These are phyloP conservation scores for Suillus tomentosus DNA, from an alignment of 768 basidiomycete species.

Conservation along the genomic window DNA sequence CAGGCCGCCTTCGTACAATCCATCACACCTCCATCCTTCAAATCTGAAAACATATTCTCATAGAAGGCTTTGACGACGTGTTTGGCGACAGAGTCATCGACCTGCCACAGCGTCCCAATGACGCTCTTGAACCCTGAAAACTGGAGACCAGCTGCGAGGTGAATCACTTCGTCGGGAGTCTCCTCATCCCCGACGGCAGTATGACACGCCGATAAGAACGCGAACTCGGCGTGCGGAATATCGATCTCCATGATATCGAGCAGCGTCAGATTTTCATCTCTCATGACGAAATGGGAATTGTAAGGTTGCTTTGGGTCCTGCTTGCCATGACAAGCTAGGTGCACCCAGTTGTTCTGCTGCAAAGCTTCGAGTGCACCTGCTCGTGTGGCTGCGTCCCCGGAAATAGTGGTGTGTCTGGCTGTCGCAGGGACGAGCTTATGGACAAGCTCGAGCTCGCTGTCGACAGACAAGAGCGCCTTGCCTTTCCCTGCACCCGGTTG, in stretches of 20 bases:
- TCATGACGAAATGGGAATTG: slow-evolving; percentile 6
- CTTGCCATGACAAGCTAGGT: slow-evolving; percentile 42
- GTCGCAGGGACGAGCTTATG: not conserved
- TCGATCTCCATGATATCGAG: slow-evolving; percentile 6
- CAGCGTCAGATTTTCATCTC: not conserved
- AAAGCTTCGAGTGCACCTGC: slow-evolving; percentile 3
- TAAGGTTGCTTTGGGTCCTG: slow-evolving; percentile 26
- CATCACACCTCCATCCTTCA: too few relatives aligned
- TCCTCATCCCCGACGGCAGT: not conserved
- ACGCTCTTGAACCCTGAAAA: too few relatives aligned
- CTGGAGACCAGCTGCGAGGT: too few relatives aligned
- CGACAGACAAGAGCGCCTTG: not conserved
- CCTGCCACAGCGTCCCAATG: too few relatives aligned
- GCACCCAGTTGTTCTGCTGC: slow-evolving; percentile 17
- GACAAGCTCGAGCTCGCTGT: not conserved
- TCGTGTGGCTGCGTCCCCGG: not conserved
- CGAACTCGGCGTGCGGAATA: slow-evolving; percentile 6
- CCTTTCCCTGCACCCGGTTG: not conserved
- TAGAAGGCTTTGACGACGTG: too few relatives aligned
- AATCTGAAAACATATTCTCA: too few relatives aligned
- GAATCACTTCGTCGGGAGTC: too few relatives aligned
- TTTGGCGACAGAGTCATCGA: too few relatives aligned
- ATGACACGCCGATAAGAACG: slow-evolving; percentile 11
- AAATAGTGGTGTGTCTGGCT: not conserved
- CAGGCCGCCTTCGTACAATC: too few relatives aligned